phyloP scores from a whole-genome alignment of 306 rosid genomes.

The Adenanthera pavonina region DNA sequence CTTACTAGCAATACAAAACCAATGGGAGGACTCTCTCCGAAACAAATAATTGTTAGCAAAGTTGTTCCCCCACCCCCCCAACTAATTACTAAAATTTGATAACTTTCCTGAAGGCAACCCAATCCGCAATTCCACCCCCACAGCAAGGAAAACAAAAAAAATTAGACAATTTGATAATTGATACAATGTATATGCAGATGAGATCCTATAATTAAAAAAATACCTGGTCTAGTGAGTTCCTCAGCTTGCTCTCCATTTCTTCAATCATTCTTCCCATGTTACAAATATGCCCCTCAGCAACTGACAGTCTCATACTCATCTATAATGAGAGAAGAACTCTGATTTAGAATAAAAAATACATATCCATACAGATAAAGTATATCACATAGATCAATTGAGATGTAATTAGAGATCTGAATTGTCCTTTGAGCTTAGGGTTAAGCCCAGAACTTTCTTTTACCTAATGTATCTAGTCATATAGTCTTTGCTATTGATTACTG shows the following conservation, averaged over 20 bases:
- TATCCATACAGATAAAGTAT: not conserved
- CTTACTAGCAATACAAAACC: too few relatives aligned
- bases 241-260: conserved; percentile 98
- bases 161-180: not conserved
- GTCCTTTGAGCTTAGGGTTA: not conserved
- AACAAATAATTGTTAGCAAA: too few relatives aligned
- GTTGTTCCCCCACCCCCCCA: too few relatives aligned
- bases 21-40: too few relatives aligned
- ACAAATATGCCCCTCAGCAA: conserved; percentile 91
- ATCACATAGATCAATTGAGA: not conserved
- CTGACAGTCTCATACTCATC: conserved; percentile 88
- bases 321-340: conserved; percentile 34
- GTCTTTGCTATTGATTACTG: too few relatives aligned
- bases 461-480: too few relatives aligned
- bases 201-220: conserved; percentile 14
- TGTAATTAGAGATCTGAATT: not conserved
- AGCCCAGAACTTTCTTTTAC: not conserved
- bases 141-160: conserved; percentile 9
- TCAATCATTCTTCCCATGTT: conserved; percentile 99
- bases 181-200: conserved; percentile 3
- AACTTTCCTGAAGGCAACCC: not conserved
- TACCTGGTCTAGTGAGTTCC: conserved; percentile 98
- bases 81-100: conserved; percentile 18
- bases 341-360: conserved; percentile 5
- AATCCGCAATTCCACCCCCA: not conserved